Percentiles rank a stretch among this genome's conserved stretches.
Evolutionary conservation across 768 basidiomycete genomes (phyloP).

Genomic region (Kondoa subrosea): DNA sequence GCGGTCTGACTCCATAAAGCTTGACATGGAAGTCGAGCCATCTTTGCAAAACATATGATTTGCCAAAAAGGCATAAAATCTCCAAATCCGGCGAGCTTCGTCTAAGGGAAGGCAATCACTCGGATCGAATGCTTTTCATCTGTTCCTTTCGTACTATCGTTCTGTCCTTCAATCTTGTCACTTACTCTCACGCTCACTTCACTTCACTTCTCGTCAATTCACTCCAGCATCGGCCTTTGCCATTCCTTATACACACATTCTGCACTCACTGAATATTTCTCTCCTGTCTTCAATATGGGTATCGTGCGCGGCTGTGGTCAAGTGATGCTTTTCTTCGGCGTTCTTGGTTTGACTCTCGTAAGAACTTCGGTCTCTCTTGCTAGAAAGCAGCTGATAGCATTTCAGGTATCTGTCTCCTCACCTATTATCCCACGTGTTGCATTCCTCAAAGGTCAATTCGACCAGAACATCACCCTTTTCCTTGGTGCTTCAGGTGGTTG

Average conservation of each 20-base stretch:
- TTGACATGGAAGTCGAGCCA: no score
- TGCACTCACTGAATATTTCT: neutral
- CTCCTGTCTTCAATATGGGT: neutral
- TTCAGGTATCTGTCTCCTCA: neutral
- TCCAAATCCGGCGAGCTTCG: neutral
- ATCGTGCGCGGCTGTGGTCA: neutral
- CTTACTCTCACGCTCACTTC: no score
- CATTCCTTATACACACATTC: neutral
- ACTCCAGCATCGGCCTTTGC: neutral
- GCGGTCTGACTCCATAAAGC: no score
- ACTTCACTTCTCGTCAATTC: neutral
- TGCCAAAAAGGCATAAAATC: no score
- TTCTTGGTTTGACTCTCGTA: neutral
- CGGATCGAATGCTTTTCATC: no score
- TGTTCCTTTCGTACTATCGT: no score
- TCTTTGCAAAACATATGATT: no score
- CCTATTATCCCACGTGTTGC: neutral
- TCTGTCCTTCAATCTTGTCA: no score
- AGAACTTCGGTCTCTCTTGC: no score
- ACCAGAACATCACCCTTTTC: neutral
- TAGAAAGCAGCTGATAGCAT: no score
- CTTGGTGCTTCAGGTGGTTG: conserved; percentile 1
- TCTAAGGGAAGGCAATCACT: no score
- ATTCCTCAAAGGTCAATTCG: neutral
- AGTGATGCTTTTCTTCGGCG: neutral